These are phyloP conservation scores for Neoboletus brunneissimus DNA, from an alignment of 768 basidiomycete species.

Conservation along the genomic window DNA sequence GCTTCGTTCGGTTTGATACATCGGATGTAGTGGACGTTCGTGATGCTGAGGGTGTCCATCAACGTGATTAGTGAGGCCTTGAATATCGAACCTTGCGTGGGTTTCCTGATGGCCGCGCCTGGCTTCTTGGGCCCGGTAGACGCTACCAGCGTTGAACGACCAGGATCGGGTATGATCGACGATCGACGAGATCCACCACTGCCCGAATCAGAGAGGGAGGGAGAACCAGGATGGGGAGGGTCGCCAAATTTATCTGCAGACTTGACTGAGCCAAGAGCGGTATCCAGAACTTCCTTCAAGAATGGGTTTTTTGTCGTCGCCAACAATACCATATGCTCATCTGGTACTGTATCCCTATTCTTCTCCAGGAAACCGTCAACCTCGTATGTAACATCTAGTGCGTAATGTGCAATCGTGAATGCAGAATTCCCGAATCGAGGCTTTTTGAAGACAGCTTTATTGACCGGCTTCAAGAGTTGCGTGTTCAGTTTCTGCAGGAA, in stretches of 20 bases:
- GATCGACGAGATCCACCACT: conserved; percentile 77
- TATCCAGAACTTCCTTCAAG: conserved; percentile 91
- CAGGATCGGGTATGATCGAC: conserved; percentile 85
- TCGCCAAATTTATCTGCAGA: conserved; percentile 44
- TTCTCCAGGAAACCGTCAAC: conserved; percentile 98
- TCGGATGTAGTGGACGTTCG: conserved; percentile 98
- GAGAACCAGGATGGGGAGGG: conserved; percentile 68
- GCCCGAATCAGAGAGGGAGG: conserved; percentile 73
- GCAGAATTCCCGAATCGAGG: conserved; percentile 97
- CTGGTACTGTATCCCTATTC: conserved; percentile 97
- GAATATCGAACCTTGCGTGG: conserved; percentile 98
- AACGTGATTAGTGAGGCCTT: conserved; percentile 89
- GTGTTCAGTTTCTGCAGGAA: conserved; percentile 90
- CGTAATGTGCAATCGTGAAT: conserved; percentile 98
- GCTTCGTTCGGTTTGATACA: conserved; percentile 99
- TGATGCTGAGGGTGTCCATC: conserved; percentile 97
- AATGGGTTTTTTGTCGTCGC: conserved; percentile 87
- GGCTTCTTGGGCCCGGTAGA: conserved; percentile 54
- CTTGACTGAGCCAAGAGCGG: conserved; percentile 75
- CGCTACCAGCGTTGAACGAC: conserved; percentile 68
- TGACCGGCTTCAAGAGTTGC: conserved; percentile 81
- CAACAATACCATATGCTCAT: conserved; percentile 91
- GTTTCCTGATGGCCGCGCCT: conserved; percentile 79
- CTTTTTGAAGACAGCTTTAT: conserved; percentile 92
- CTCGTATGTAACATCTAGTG: conserved; percentile 97